phyloP scores from a whole-genome alignment of 768 basidiomycete genomes.

The Auricularia heimuer region DNA sequence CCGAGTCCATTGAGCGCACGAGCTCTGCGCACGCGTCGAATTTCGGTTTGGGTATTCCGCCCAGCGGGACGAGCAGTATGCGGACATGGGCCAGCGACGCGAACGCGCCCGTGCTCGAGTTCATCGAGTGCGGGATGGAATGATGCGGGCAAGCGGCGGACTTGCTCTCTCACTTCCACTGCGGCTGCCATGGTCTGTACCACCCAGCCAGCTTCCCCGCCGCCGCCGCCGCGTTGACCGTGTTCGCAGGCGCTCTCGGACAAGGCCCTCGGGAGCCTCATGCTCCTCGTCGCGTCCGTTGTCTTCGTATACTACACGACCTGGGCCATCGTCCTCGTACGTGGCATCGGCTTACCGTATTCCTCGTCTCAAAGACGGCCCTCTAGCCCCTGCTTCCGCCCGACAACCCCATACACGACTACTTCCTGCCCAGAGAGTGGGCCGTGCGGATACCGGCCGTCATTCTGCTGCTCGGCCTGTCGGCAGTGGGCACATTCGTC shows the following conservation, averaged over 20 bases:
- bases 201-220: not conserved
- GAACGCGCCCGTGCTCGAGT: conserved; percentile 30
- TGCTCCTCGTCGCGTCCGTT: conserved; percentile 67
- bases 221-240: conserved; percentile 3
- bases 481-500: conserved; percentile 74
- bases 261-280: conserved; percentile 65
- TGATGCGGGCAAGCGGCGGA: not conserved
- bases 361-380: conserved; percentile 5
- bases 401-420: conserved; percentile 59
- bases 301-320: conserved; percentile 86
- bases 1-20: conserved; percentile 59
- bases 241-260: conserved; percentile 64
- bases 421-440: conserved; percentile 89
- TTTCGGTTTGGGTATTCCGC: conserved; percentile 52
- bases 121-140: not conserved
- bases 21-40: conserved; percentile 70
- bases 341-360: conserved; percentile 18
- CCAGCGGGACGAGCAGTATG: conserved; percentile 80
- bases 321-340: conserved; percentile 82
- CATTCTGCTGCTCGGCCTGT: conserved; percentile 68
- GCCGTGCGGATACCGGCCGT: conserved; percentile 80
- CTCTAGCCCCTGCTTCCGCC: conserved; percentile 66
- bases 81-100: conserved; percentile 78
- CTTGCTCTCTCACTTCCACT: not conserved
- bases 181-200: conserved; percentile 6